Conservation (phyloP, 495 filamentous ascomycete species). For the Xylaria sp. region DNA sequence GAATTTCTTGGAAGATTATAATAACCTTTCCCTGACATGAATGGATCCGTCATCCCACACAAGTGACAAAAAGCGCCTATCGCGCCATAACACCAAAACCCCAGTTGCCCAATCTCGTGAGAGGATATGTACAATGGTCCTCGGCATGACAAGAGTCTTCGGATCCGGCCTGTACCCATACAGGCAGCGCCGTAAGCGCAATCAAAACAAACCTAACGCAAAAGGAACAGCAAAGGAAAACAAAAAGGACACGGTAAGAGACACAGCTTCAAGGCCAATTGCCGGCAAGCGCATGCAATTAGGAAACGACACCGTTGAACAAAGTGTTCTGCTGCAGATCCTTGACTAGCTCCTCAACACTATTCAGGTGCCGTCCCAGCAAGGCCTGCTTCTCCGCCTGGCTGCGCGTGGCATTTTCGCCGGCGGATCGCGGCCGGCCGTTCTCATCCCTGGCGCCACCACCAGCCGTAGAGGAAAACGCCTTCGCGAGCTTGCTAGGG, state of each 20-base stretch:
- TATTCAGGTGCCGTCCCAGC: constrained; percentile 81
- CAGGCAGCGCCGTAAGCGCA: not conserved
- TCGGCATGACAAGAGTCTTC: not conserved
- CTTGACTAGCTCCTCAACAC: constrained; percentile 89
- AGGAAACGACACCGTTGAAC: constrained; percentile 60
- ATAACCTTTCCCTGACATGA: not conserved
- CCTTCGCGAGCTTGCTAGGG: constrained; percentile 71
- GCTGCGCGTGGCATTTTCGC: constrained; percentile 62
- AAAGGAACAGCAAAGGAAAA: not conserved
- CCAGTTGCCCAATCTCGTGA: constrained; percentile 6
- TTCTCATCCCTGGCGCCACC: constrained; percentile 47
- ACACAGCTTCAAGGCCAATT: not conserved
- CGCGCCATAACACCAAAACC: constrained; percentile 22
- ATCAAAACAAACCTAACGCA: not conserved
- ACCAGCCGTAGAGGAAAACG: constrained; percentile 48
- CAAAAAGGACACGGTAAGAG: not conserved
- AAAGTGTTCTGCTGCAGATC: constrained; percentile 84
- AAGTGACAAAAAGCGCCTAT: not conserved
- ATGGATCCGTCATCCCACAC: not conserved
- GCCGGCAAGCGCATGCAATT: not conserved
- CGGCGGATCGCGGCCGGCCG: constrained; percentile 45
- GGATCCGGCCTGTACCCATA: constrained; percentile 11
- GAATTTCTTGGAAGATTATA: not conserved
- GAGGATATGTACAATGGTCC: constrained; percentile 18
- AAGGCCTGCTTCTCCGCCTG: constrained; percentile 89